Evolutionary conservation across 2,329 filamentous ascomycete species (phyloP).

Genomic region (Sporothrix globosa): DNA sequence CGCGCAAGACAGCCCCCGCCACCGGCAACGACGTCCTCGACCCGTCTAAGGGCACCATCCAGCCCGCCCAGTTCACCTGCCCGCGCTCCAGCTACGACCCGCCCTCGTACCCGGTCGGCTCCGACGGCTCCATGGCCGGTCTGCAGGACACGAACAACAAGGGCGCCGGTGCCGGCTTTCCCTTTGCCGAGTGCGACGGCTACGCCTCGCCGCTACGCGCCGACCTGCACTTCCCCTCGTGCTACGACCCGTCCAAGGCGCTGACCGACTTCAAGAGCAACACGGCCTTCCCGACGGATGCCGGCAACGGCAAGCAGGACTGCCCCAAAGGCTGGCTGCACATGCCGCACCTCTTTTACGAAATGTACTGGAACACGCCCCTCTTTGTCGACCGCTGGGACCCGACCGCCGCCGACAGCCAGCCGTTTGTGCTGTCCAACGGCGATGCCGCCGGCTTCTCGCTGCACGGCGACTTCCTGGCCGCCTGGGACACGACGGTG

Average conservation of each 20-base stretch:
- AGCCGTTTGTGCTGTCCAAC: constrained; percentile 70
- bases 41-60: constrained; percentile 55
- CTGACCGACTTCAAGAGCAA: constrained; percentile 65
- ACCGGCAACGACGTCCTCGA: constrained; percentile 56
- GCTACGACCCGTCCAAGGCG: constrained; percentile 68
- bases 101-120: constrained; percentile 58
- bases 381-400: constrained; percentile 57
- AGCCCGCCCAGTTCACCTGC: constrained; percentile 64
- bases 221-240: constrained; percentile 73
- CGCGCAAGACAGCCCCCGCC: constrained; percentile 59
- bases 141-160: constrained; percentile 59
- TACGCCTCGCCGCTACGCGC: constrained; percentile 63
- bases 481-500: constrained; percentile 68
- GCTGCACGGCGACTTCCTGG: constrained; percentile 72
- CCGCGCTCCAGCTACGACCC: constrained; percentile 55
- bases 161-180: constrained; percentile 67
- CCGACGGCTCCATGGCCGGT: constrained; percentile 59
- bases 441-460: constrained; percentile 72
- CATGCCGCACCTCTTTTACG: constrained; percentile 61
- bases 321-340: constrained; percentile 60
- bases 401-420: constrained; percentile 55
- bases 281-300: constrained; percentile 63
- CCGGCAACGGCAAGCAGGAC: constrained; percentile 52
- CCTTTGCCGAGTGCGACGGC: constrained; percentile 68
- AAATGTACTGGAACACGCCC: constrained; percentile 64